Evolutionary conservation across 2,329 filamentous ascomycete species (phyloP).

Genomic region (Alternaria tenuissima): DNA sequence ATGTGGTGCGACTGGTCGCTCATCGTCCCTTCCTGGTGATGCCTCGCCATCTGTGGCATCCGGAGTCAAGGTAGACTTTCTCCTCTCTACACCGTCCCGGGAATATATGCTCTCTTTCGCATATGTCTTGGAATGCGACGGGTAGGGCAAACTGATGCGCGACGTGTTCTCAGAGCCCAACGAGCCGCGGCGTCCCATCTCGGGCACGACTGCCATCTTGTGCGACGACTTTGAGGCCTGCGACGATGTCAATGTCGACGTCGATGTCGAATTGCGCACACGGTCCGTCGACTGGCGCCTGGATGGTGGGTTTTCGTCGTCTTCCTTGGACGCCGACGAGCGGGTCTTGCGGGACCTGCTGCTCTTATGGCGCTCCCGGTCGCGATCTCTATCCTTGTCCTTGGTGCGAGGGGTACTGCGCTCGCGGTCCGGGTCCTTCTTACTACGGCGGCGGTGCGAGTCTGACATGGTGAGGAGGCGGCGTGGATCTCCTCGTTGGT

Average conservation of each 20-base stretch:
- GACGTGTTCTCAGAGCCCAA: constrained; percentile 48
- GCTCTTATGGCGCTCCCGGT: constrained; percentile 39
- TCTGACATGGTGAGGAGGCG: constrained; percentile 39
- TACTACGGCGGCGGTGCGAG: constrained; percentile 46
- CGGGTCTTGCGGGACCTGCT: constrained; percentile 40
- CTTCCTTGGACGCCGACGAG: constrained; percentile 41
- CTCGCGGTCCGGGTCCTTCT: constrained; percentile 43
- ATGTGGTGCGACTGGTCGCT: constrained; percentile 15
- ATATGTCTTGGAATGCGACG: constrained; percentile 86
- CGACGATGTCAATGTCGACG: constrained; percentile 26
- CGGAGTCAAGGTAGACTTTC: constrained; percentile 47
- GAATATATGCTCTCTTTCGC: constrained; percentile 84
- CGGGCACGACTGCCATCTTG: constrained; percentile 55
- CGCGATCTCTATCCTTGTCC: constrained; percentile 36
- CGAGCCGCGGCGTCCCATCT: constrained; percentile 55
- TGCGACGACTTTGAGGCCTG: constrained; percentile 35
- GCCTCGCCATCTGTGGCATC: constrained; percentile 54
- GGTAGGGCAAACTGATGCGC: constrained; percentile 70
- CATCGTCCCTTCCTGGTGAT: constrained; percentile 36
- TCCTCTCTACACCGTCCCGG: constrained; percentile 50
- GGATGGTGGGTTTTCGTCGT: constrained; percentile 31
- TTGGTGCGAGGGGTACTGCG: constrained; percentile 32
- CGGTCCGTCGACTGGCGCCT: constrained; percentile 39
- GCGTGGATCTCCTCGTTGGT: constrained; percentile 29
- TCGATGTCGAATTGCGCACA: constrained; percentile 37